Evolutionary conservation across 371 early-diverging fungal genomes (phyloP).

Genomic region (Gilbertella persicaria): DNA sequence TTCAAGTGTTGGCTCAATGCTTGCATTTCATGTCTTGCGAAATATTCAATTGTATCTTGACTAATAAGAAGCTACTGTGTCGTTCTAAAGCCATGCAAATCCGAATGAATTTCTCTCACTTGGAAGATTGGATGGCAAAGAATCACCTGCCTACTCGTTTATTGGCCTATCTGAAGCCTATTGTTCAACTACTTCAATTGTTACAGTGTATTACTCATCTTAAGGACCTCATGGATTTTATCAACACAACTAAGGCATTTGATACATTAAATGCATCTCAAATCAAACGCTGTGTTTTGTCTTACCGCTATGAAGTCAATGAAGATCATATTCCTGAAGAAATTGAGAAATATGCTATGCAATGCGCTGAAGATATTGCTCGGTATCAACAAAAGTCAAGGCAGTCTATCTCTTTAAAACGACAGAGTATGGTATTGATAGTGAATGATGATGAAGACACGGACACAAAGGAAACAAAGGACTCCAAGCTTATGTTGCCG

Average conservation of each 20-base stretch:
- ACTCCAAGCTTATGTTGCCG: slow-evolving; percentile 55
- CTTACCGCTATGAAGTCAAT: slow-evolving; percentile 86
- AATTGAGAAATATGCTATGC: slow-evolving; percentile 70
- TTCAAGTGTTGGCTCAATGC: slow-evolving; percentile 70
- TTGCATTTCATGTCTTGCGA: slow-evolving; percentile 76
- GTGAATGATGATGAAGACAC: slow-evolving; percentile 40
- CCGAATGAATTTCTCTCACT: slow-evolving; percentile 77
- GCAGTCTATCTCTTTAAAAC: slow-evolving; percentile 17
- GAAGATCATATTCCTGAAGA: slow-evolving; percentile 74
- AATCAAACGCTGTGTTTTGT: slow-evolving; percentile 70
- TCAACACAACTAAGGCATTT: slow-evolving; percentile 69
- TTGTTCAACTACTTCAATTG: slow-evolving; percentile 79
- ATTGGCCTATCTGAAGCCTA: slow-evolving; percentile 55
- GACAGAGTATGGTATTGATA: slow-evolving; percentile 23
- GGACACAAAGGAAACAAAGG: slow-evolving; percentile 50
- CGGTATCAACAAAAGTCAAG: slow-evolving; percentile 39
- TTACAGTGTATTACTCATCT: slow-evolving; percentile 78
- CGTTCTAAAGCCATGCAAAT: slow-evolving; percentile 85
- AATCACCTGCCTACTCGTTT: slow-evolving; percentile 54
- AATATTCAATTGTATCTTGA: slow-evolving; percentile 83
- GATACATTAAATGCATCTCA: slow-evolving; percentile 70
- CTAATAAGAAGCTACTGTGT: slow-evolving; percentile 70
- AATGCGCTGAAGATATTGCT: slow-evolving; percentile 65
- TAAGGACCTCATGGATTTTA: slow-evolving; percentile 63
- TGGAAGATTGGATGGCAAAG: slow-evolving; percentile 84